Evolutionary conservation across 306 rosid genomes (phyloP).

Genomic region (Nissolia schottii): DNA sequence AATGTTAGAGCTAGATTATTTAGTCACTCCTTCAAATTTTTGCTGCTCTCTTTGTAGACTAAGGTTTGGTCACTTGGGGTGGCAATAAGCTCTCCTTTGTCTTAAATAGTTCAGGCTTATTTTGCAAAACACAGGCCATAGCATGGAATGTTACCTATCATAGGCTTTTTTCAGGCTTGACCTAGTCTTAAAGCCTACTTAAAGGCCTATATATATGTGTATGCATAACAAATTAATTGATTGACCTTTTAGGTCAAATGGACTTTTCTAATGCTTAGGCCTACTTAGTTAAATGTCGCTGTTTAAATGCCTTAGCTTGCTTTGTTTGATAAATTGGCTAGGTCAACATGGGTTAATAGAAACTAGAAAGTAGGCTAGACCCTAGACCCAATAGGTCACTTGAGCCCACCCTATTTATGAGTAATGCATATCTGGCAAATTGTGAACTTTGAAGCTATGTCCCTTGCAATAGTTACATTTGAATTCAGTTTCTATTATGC

Average conservation of each 20-base stretch:
- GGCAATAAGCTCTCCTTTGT: background rate
- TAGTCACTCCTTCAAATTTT: background rate
- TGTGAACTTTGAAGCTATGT: conserved; percentile 3
- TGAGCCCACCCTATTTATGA: background rate
- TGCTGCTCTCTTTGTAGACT: background rate
- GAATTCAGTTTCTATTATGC: conserved; percentile 8
- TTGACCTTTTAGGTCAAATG: background rate
- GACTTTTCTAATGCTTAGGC: background rate
- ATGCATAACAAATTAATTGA: background rate
- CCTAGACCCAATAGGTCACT: background rate
- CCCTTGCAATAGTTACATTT: background rate
- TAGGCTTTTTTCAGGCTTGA: background rate
- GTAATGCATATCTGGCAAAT: background rate
- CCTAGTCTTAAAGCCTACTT: background rate
- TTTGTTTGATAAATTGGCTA: background rate
- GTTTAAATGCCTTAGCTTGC: conserved; percentile 8
- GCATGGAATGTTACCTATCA: background rate
- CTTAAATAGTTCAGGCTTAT: background rate
- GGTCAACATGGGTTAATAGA: background rate
- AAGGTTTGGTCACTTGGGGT: background rate
- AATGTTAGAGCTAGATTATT: background rate
- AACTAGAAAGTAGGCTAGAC: background rate
- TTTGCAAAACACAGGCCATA: background rate
- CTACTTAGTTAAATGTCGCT: background rate
- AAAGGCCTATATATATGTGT: background rate